Conservation (phyloP, 352 stramenopile genomes). For the Phytophthora tentaculata region DNA sequence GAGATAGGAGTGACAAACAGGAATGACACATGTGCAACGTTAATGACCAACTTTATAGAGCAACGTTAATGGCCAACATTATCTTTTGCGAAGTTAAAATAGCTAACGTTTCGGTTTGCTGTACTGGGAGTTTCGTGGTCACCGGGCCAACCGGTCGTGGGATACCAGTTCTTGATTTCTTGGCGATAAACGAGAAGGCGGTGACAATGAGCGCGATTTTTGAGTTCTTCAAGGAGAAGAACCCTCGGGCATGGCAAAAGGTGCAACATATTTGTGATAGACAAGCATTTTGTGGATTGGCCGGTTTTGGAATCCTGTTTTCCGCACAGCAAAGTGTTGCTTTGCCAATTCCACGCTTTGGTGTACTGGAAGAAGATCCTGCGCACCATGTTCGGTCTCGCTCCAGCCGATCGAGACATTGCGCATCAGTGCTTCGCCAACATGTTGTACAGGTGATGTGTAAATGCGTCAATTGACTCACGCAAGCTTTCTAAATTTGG, state of each 20-base stretch:
- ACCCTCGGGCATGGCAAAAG: not conserved
- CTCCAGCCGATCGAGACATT: too few species aligned
- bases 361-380: not conserved
- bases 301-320: not conserved
- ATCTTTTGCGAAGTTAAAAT: not conserved
- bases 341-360: not conserved
- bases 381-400: not conserved
- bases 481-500: too few species aligned
- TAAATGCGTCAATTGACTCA: too few species aligned
- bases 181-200: not conserved
- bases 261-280: not conserved
- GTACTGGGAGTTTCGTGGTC: not conserved
- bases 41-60: too few species aligned
- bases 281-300: constrained; percentile 1
- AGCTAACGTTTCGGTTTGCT: not conserved
- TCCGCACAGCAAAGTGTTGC: not conserved
- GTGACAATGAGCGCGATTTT: not conserved
- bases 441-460: too few species aligned
- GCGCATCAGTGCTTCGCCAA: too few species aligned
- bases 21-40: not conserved
- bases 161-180: not conserved
- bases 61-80: not conserved
- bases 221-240: not conserved
- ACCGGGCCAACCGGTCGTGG: not conserved
- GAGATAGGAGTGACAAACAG: not conserved